Conservation (phyloP, 345 rosid species). For the Barbarea vulgaris region DNA sequence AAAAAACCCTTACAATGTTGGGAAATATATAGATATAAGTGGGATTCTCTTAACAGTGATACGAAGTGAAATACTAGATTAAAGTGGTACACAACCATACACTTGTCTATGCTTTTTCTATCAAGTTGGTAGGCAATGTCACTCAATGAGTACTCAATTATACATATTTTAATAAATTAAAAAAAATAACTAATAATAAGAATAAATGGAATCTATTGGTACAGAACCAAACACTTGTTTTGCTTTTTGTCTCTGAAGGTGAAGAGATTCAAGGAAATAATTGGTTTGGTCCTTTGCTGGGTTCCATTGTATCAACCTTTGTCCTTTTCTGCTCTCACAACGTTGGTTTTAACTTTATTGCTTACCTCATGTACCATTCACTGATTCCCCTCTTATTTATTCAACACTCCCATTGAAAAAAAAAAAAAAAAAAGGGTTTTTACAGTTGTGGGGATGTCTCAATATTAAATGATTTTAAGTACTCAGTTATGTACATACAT, state of each 20-base stretch:
- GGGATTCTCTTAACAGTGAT: conserved; percentile 7
- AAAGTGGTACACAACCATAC: conserved; percentile 23
- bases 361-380: conserved; percentile 34
- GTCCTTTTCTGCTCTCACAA: conserved; percentile 31
- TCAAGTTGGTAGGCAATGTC: conserved; percentile 55
- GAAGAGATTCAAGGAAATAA: conserved; percentile 29
- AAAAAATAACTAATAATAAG: not conserved
- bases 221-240: conserved; percentile 33
- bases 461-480: not conserved
- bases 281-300: conserved; percentile 26
- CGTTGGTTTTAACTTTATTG: conserved; percentile 21
- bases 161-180: not conserved
- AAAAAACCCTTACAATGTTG: not conserved
- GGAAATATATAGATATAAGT: not conserved
- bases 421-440: conserved; percentile 15
- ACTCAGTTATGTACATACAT: conserved; percentile 5
- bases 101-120: conserved; percentile 31
- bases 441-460: not conserved
- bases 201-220: conserved; percentile 32
- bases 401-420: not conserved
- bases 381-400: not conserved
- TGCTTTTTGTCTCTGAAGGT: not conserved
- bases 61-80: conserved; percentile 11
- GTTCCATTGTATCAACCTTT: conserved; percentile 39
- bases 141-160: too few species aligned